phyloP scores from a whole-genome alignment of 2,329 filamentous ascomycete species.

The Spiromastix sp. region DNA sequence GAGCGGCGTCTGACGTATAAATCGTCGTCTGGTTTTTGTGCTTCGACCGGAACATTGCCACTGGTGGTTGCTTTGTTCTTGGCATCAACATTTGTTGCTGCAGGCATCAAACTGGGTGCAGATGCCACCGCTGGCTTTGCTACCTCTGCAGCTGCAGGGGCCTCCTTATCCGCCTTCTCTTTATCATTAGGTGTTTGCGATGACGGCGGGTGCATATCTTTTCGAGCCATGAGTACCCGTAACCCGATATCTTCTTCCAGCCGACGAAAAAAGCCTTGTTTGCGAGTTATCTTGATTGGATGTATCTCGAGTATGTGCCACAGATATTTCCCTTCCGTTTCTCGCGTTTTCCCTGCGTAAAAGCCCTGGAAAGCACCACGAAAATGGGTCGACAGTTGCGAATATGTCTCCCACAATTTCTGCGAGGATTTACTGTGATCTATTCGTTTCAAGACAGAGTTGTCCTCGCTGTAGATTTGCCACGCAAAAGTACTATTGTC shows the following conservation, averaged over 20 bases:
- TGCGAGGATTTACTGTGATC: too few relatives aligned
- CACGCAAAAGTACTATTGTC: background rate
- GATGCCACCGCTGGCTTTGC: too few relatives aligned
- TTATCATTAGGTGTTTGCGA: too few relatives aligned
- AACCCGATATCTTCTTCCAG: conserved; percentile 3
- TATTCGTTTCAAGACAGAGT: too few relatives aligned
- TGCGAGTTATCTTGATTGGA: conserved; percentile 2
- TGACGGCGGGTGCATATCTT: background rate
- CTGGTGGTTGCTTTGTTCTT: too few relatives aligned
- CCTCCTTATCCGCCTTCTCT: too few relatives aligned
- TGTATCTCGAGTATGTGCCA: background rate
- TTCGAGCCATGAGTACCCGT: conserved; percentile 1
- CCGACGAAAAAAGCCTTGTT: conserved; percentile 3
- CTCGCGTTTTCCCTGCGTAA: background rate
- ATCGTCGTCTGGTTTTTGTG: too few relatives aligned
- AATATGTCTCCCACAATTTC: conserved; percentile 4
- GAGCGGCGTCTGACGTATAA: too few relatives aligned
- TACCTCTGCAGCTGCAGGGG: too few relatives aligned
- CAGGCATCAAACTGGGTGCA: too few relatives aligned
- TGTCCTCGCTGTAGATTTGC: conserved; percentile 1
- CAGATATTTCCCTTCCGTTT: background rate
- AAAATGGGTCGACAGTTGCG: conserved; percentile 3
- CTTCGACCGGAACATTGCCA: too few relatives aligned
- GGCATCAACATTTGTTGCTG: too few relatives aligned
- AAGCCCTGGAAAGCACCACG: background rate